Evolutionary conservation across 2,329 filamentous ascomycete species (phyloP), one percentile per base, ranked within the genome.

Genomic region (Penicillium sp.): DNA sequence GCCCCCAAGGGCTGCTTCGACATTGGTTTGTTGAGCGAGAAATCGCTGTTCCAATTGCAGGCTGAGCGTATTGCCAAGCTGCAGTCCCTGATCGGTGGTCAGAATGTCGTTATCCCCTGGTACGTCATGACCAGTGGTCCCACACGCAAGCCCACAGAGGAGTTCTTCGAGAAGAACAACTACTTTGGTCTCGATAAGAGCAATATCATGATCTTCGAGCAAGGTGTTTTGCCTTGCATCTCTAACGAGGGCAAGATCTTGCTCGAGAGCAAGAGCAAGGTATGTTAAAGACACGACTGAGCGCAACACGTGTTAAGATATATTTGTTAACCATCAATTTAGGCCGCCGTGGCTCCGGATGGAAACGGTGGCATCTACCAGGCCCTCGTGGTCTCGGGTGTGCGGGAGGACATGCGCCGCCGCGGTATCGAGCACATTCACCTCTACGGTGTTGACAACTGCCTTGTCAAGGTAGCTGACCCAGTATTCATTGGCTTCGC

Each of bases 81-180:
- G 8, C 89, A 97, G 77, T 77, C 86, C 67, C 79, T 97, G 61
- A 92, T 93, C 50, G 82, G 82, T 54, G 81, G 81, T 62, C 74
- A 75, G 59, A 79, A 79, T 51, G 84, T 85, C 40, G 80, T 88
- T 30, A 86, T 97, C 39, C 94, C 94, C 11, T 99, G 94, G 94
- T 99, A 99, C 77, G 91, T 99, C 75, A 99, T 99, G 94, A 99
- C 94, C 67, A 96, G 91, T 68, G 94, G 94, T 4, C 94, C 94
- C 42, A 99, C 94, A 7, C 85, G 92, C 63, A 85, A 85, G 58
- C 90, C 92, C 38, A 99, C 94, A n/a, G 89, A 96, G 79, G 81
- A 88, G 58, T 99, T 94, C 80, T 97, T 99, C 75, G 78, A 89
- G 72, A 82, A 96, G 75, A 82, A 97, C 79, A 84, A 84, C 54